Conservation (phyloP, 176 grass and related monocot species). For the Secale cereale region DNA sequence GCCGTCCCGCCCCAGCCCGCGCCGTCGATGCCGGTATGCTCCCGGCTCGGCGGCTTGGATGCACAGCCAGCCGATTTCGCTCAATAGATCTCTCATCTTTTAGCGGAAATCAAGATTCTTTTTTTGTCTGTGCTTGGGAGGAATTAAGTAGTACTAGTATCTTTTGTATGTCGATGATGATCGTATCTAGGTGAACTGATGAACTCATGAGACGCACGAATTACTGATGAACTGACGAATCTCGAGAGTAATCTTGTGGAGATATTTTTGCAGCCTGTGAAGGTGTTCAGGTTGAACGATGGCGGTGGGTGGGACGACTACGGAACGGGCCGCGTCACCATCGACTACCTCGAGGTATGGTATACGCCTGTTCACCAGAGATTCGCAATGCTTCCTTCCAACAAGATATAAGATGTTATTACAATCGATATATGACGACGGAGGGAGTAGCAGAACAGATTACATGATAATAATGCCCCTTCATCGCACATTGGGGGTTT, state of each 20-base stretch:
- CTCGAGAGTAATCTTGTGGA: neutral
- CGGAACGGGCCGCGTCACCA: constrained; percentile 41
- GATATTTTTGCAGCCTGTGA: constrained; percentile 35
- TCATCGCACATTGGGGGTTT: neutral
- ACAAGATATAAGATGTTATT: no score
- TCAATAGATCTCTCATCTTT: neutral
- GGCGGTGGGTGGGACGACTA: constrained; percentile 49
- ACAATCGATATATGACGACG: no score
- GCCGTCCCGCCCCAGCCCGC: neutral
- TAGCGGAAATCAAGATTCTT: no score
- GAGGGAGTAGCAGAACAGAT: no score
- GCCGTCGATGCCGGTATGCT: neutral
- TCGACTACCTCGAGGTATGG: constrained; percentile 47
- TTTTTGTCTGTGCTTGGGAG: neutral
- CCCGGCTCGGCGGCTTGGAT: neutral
- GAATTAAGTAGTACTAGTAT: neutral
- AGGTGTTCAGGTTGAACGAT: constrained; percentile 34
- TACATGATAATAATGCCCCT: neutral
- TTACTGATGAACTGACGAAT: neutral
- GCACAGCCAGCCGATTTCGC: neutral
- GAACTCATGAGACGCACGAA: neutral
- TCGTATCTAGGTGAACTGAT: neutral
- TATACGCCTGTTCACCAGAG: neutral
- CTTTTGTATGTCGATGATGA: no score
- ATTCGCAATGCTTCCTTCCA: neutral